Evolutionary conservation across 805 yeast genomes (phyloP).

Genomic region (Candida vaughaniae): DNA sequence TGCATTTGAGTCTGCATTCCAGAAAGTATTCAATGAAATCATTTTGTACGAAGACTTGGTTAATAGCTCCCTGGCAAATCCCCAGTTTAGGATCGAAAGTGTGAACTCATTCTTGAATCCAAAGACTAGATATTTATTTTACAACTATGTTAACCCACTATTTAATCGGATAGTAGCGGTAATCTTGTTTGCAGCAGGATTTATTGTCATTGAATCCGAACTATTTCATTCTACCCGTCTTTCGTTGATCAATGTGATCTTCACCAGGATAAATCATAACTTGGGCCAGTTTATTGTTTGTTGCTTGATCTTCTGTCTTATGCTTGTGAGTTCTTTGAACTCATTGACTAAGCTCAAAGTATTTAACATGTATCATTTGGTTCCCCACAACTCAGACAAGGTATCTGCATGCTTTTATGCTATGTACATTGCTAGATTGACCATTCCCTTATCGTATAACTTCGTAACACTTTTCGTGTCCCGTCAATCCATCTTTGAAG

Average conservation of each 20-base stretch:
- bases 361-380: slow-evolving; percentile 76
- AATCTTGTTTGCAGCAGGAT: slow-evolving; percentile 43
- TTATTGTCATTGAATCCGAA: slow-evolving; percentile 69
- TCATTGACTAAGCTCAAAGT: slow-evolving; percentile 66
- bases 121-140: slow-evolving; percentile 36
- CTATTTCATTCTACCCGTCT: slow-evolving; percentile 65
- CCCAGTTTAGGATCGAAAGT: slow-evolving; percentile 22
- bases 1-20: slow-evolving; percentile 60
- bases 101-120: slow-evolving; percentile 33
- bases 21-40: slow-evolving; percentile 47
- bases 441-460: slow-evolving; percentile 80
- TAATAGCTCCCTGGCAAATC: slow-evolving; percentile 33
- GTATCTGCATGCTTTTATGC: slow-evolving; percentile 76
- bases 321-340: slow-evolving; percentile 65
- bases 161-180: slow-evolving; percentile 44
- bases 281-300: slow-evolving; percentile 41
- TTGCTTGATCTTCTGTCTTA: slow-evolving; percentile 50
- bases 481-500: slow-evolving; percentile 57
- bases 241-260: slow-evolving; percentile 57
- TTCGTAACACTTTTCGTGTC: slow-evolving; percentile 64
- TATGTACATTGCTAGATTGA: slow-evolving; percentile 75
- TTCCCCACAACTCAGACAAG: slow-evolving; percentile 68
- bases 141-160: slow-evolving; percentile 47
- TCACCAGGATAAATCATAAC: slow-evolving; percentile 28
- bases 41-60: slow-evolving; percentile 57